Evolutionary conservation across 2,329 filamentous ascomycete species (phyloP).

Genomic region (Diaporthe capsici): DNA sequence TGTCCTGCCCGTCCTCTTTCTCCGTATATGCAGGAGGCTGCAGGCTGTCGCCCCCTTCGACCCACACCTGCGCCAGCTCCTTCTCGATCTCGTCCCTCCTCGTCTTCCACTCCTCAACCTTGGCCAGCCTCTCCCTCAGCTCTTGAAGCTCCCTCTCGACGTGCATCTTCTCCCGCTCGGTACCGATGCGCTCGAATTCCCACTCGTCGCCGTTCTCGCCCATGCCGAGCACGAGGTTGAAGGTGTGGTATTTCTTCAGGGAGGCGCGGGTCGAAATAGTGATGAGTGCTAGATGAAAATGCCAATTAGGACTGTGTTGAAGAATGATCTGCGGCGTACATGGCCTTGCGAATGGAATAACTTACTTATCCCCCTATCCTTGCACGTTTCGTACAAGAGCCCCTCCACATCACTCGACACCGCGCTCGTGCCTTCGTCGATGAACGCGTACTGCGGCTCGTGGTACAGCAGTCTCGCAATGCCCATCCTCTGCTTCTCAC

Average conservation of each 20-base stretch:
- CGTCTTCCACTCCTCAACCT: slow-evolving; percentile 87
- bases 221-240: slow-evolving; percentile 86
- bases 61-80: slow-evolving; percentile 79
- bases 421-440: slow-evolving; percentile 95
- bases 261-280: slow-evolving; percentile 96
- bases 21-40: slow-evolving; percentile 62
- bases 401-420: slow-evolving; percentile 97
- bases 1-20: slow-evolving; percentile 3
- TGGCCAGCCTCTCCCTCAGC: slow-evolving; percentile 81
- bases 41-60: slow-evolving; percentile 64
- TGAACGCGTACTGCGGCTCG: slow-evolving; percentile 92
- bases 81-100: slow-evolving; percentile 84
- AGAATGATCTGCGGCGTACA: not conserved
- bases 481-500: slow-evolving; percentile 96
- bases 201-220: slow-evolving; percentile 88
- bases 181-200: slow-evolving; percentile 95
- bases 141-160: slow-evolving; percentile 93
- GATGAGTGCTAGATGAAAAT: slow-evolving; percentile 75
- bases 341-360: slow-evolving; percentile 45
- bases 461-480: slow-evolving; percentile 94
- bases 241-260: slow-evolving; percentile 95
- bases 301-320: slow-evolving; percentile 44
- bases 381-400: slow-evolving; percentile 91
- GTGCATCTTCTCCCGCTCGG: slow-evolving; percentile 90
- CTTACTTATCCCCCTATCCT: slow-evolving; percentile 93